These are phyloP conservation scores for Cubamyces lactineus DNA, from an alignment of 768 basidiomycete species.

Conservation along the genomic window DNA sequence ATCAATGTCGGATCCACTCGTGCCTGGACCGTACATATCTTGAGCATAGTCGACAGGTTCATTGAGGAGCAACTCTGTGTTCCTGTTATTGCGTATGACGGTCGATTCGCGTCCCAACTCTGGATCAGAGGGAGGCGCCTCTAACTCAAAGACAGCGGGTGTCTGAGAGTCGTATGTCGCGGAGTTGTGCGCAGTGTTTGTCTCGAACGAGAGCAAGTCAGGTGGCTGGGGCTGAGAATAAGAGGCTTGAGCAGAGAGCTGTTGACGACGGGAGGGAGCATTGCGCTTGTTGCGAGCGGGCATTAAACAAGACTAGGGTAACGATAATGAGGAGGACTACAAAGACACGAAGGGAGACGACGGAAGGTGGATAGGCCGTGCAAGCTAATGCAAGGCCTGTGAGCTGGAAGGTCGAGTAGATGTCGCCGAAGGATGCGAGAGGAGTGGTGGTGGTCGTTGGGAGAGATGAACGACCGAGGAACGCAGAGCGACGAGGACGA, in stretches of 20 bases:
- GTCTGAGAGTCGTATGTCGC: slow-evolving; percentile 3
- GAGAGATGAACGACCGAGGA: neutral
- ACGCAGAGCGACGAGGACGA: neutral
- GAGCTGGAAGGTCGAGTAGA: neutral
- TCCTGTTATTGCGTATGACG: slow-evolving; percentile 4
- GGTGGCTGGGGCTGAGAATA: neutral
- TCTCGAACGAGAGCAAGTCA: slow-evolving; percentile 22
- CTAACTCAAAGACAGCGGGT: slow-evolving; percentile 17
- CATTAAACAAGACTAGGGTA: slow-evolving; percentile 30
- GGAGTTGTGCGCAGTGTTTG: neutral
- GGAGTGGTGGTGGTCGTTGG: neutral
- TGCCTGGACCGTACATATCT: slow-evolving; percentile 11
- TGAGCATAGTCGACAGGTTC: slow-evolving; percentile 1
- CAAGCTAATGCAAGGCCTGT: slow-evolving; percentile 20
- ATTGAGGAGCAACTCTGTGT: neutral
- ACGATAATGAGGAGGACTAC: neutral
- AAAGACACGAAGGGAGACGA: slow-evolving; percentile 1
- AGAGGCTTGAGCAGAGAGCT: slow-evolving; percentile 10
- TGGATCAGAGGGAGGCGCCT: slow-evolving; percentile 21
- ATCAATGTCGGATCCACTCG: slow-evolving; percentile 21
- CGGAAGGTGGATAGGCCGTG: slow-evolving; percentile 3
- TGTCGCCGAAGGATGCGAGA: neutral
- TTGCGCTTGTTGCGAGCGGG: slow-evolving; percentile 33
- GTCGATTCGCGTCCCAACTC: slow-evolving; percentile 20
- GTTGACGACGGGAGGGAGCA: slow-evolving; percentile 26